Base-by-base conservation (phyloP, 345 rosid genomes). In the Cardamine occulta region DNA sequence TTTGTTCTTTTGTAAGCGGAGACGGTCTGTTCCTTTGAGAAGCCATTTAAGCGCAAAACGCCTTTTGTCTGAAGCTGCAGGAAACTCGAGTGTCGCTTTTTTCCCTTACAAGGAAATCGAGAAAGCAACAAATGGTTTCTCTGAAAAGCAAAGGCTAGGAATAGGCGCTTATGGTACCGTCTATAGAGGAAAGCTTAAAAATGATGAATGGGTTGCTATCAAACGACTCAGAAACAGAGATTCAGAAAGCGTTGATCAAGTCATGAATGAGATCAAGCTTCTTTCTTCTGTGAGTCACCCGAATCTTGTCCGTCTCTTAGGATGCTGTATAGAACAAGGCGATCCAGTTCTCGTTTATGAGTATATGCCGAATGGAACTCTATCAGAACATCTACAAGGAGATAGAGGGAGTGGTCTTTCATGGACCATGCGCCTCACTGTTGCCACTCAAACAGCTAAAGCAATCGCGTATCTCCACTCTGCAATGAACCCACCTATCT, bases 101-200 rank as follows among this genome's bases (percentile, higher is more conserved):
- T 88, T 82, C 68, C 80, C 82, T 6, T 90, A 81, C 82, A 88
- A 82, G 80, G 97, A 94, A 56, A 89, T 94, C 2, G 96, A 85
- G 59, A 90, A 76, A 82, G 93, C 98, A 4, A 94, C 97, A 1
- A 74, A 59, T 62, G 80, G 89, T 68, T 94, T 94, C 84, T 76
- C 88, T 2, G 95, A 91, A 19, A 84, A 78, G 61, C 96, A 88
- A 37, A 85, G 87, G 79, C 81, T 91, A 39, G 98, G 98, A 75
- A 88, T 83, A 29, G 98, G 98, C 53, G 98, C 98, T 15, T 94
- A 91, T 28, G 98, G 98, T 37, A 94, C 97, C 2, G 98, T 94
- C 26, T 94, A 94, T 74, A 82, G 88, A 8, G 98, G 95, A 47
- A 91, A 86, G 69, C 91, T 94, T 52, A 82, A 85, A 37, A 81